Conservation (phyloP, 495 filamentous ascomycete genomes). For the Niebla homalea region DNA sequence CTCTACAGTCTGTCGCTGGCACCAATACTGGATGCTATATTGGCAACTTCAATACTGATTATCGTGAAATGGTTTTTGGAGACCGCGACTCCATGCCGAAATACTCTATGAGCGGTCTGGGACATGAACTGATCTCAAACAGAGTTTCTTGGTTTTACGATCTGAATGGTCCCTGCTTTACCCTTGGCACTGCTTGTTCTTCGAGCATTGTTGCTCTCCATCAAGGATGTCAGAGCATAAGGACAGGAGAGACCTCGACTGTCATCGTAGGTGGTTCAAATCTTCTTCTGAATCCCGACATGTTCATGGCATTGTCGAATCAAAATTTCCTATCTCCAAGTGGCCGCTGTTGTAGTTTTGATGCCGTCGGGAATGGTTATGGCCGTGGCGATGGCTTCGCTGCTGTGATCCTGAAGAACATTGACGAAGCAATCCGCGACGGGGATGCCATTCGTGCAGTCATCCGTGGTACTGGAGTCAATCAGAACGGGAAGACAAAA, state of each 20-base stretch:
- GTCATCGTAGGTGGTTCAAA: slow-evolving; percentile 15
- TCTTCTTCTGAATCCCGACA: slow-evolving; percentile 16
- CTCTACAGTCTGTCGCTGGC: slow-evolving; percentile 1
- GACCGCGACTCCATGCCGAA: slow-evolving; percentile 1
- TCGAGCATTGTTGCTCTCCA: slow-evolving; percentile 31
- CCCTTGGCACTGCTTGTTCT: slow-evolving; percentile 40
- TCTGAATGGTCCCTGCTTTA: slow-evolving; percentile 33
- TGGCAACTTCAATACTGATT: slow-evolving; percentile 5
- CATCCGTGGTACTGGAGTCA: slow-evolving; percentile 17
- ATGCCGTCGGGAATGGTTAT: slow-evolving; percentile 23
- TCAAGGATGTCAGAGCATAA: slow-evolving; percentile 29
- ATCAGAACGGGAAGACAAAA: slow-evolving; percentile 40
- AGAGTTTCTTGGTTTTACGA: slow-evolving; percentile 38
- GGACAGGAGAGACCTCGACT: slow-evolving; percentile 26
- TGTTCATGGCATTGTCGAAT: slow-evolving; percentile 5
- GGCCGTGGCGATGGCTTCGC: slow-evolving; percentile 30
- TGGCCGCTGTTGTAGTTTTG: slow-evolving; percentile 27
- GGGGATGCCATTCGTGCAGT: slow-evolving; percentile 30
- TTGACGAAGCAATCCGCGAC: slow-evolving; percentile 24
- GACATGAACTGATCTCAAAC: slow-evolving; percentile 25
- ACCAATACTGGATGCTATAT: slow-evolving; percentile 6
- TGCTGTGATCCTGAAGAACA: slow-evolving; percentile 26
- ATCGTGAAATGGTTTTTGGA: slow-evolving; percentile 3
- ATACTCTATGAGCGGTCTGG: slow-evolving; percentile 1
- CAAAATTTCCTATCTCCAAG: slow-evolving; percentile 21